These are phyloP conservation scores for Huntiella abstrusa DNA, from an alignment of 2,329 filamentous ascomycete genomes.

Conservation along the genomic window DNA sequence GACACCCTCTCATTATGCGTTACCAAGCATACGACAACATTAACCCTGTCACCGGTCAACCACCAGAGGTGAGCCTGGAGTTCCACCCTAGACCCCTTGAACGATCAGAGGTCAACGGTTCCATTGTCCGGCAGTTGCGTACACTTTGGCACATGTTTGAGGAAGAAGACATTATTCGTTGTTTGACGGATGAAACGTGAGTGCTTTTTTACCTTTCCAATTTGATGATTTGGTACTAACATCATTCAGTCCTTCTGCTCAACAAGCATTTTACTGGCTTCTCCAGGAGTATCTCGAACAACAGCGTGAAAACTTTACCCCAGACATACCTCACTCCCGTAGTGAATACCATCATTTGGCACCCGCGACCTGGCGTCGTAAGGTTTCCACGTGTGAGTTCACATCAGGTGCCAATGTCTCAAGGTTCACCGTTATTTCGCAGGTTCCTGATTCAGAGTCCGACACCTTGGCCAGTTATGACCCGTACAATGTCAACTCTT, in stretches of 20 bases:
- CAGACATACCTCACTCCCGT: constrained; percentile 60
- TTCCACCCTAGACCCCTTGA: constrained; percentile 38
- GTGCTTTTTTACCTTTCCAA: constrained; percentile 16
- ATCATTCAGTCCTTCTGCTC: constrained; percentile 53
- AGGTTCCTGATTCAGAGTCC: constrained; percentile 31
- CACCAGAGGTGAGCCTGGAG: constrained; percentile 40
- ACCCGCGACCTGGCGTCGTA: constrained; percentile 37
- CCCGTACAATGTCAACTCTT: constrained; percentile 51
- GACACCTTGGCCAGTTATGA: constrained; percentile 53
- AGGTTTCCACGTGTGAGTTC: constrained; percentile 44
- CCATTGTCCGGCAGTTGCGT: constrained; percentile 68
- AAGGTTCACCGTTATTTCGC: constrained; percentile 47
- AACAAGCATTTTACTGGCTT: constrained; percentile 83
- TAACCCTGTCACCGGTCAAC: constrained; percentile 33
- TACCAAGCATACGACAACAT: constrained; percentile 60
- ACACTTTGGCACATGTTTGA: constrained; percentile 81
- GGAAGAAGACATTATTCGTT: constrained; percentile 50
- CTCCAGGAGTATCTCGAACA: constrained; percentile 67
- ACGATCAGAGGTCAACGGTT: constrained; percentile 53
- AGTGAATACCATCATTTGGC: constrained; percentile 79
- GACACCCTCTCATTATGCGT: constrained; percentile 68
- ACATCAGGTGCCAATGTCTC: constrained; percentile 35
- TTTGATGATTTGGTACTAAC: constrained; percentile 13
- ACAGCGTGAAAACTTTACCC: constrained; percentile 72
- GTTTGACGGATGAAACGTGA: constrained; percentile 46